phyloP scores from a whole-genome alignment of 1,284 basidiomycete genomes.

The Sanghuangporus weigelae region DNA sequence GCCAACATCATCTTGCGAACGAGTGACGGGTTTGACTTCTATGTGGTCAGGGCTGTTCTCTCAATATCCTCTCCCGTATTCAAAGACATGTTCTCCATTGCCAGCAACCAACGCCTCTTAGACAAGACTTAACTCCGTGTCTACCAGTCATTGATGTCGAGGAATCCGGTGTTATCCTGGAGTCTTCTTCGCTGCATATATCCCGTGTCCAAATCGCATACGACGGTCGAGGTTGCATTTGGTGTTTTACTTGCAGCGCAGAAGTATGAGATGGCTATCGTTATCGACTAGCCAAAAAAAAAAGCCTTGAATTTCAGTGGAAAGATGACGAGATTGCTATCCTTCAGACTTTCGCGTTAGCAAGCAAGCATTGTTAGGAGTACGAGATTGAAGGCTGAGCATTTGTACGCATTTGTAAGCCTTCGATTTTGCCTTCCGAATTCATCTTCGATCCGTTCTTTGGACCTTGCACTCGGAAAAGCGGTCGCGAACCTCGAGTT shows the following conservation, averaged over 20 bases:
- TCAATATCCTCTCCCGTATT: constrained; percentile 42
- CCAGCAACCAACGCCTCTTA: neutral
- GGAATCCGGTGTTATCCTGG: constrained; percentile 41
- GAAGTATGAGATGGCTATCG: neutral
- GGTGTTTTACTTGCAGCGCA: neutral
- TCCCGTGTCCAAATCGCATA: constrained; percentile 27
- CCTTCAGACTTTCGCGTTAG: neutral
- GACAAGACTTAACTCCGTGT: neutral
- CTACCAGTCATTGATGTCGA: constrained; percentile 48
- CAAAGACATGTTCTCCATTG: constrained; percentile 28
- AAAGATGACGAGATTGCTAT: neutral
- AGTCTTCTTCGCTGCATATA: constrained; percentile 49
- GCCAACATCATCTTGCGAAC: constrained; percentile 40
- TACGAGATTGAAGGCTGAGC: neutral
- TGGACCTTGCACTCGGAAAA: neutral
- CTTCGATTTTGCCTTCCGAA: neutral
- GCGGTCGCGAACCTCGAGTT: neutral
- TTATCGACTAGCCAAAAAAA: neutral
- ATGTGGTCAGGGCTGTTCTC: constrained; percentile 40
- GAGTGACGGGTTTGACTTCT: constrained; percentile 40
- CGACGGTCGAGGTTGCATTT: neutral
- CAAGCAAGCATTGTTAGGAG: neutral
- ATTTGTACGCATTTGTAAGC: neutral
- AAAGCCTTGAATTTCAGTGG: neutral
- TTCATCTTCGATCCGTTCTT: neutral